Conservation (phyloP, 345 rosid genomes). For the Combretum micranthum region DNA sequence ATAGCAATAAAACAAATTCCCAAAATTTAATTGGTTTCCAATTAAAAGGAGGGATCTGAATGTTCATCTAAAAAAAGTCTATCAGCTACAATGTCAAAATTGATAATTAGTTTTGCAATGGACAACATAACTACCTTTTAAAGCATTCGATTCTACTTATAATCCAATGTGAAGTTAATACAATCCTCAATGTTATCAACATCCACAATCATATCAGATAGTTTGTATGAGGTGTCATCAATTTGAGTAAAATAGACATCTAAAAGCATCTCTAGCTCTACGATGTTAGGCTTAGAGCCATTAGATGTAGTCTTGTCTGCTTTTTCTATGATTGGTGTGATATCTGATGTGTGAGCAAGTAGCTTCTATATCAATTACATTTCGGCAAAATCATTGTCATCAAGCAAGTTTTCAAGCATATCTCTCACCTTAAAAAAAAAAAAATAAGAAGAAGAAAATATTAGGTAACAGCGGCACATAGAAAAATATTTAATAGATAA, state of each 20-base stretch:
- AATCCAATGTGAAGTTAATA: slow-evolving; percentile 50
- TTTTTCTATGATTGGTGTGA: slow-evolving; percentile 16
- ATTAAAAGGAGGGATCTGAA: slow-evolving; percentile 21
- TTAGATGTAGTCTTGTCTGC: slow-evolving; percentile 4
- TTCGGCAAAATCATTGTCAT: slow-evolving; percentile 53
- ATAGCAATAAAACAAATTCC: slow-evolving; percentile 25
- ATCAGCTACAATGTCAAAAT: slow-evolving; percentile 34
- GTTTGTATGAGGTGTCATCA: slow-evolving; percentile 38
- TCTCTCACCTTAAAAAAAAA: slow-evolving; percentile 68
- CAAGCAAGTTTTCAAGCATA: slow-evolving; percentile 49
- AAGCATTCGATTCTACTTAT: slow-evolving; percentile 40
- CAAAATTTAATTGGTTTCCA: slow-evolving; percentile 22
- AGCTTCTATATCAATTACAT: slow-evolving; percentile 48
- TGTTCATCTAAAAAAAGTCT: slow-evolving; percentile 49
- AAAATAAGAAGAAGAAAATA: slow-evolving; percentile 3
- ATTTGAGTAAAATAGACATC: slow-evolving; percentile 51
- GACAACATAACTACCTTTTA: slow-evolving; percentile 47
- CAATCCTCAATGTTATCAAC: slow-evolving; percentile 52
- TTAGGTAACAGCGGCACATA: neutral
- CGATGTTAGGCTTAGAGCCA: slow-evolving; percentile 25
- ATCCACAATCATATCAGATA: slow-evolving; percentile 42
- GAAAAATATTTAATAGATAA: too few relatives aligned
- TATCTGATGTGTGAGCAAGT: slow-evolving; percentile 17
- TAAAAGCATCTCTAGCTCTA: slow-evolving; percentile 52
- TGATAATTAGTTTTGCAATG: slow-evolving; percentile 32